A percentile compares a stretch with the other conserved stretches of the same genome.
These are phyloP conservation scores for Monosporascus sp. DNA, from an alignment of 2,329 filamentous ascomycete genomes.

Conservation along the genomic window DNA sequence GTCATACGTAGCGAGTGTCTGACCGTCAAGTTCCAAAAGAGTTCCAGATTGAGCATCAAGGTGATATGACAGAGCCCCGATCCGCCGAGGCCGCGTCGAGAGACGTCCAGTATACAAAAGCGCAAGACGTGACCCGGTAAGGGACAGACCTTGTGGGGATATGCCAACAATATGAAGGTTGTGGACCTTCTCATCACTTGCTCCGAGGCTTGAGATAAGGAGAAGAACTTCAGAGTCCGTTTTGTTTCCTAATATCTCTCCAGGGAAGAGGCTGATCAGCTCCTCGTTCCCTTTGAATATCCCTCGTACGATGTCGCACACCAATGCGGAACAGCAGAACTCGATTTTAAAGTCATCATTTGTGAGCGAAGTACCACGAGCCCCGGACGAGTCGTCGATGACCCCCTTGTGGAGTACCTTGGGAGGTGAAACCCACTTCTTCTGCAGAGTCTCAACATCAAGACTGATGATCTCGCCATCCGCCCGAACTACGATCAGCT, in stretches of 20 bases:
- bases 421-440: conserved; percentile 42
- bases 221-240: conserved; percentile 50
- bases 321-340: conserved; percentile 40
- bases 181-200: conserved; percentile 18
- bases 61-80: conserved; percentile 35
- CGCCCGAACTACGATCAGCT: conserved; percentile 51
- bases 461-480: conserved; percentile 58
- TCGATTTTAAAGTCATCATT: conserved; percentile 40
- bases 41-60: conserved; percentile 60
- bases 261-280: conserved; percentile 45
- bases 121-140: conserved; percentile 16
- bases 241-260: conserved; percentile 36
- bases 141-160: conserved; percentile 8
- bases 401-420: conserved; percentile 38
- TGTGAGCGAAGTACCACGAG: conserved; percentile 8
- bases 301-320: conserved; percentile 46
- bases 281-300: conserved; percentile 52
- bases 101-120: conserved; percentile 24
- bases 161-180: conserved; percentile 24
- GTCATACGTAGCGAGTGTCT: conserved; percentile 56
- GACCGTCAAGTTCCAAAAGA: conserved; percentile 54
- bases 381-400: conserved; percentile 12
- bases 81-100: conserved; percentile 10
- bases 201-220: conserved; percentile 38
- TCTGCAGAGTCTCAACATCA: conserved; percentile 48